Base-by-base conservation (phyloP, 2,329 filamentous ascomycete genomes). In the Stachybotrys chlorohalonatus region DNA sequence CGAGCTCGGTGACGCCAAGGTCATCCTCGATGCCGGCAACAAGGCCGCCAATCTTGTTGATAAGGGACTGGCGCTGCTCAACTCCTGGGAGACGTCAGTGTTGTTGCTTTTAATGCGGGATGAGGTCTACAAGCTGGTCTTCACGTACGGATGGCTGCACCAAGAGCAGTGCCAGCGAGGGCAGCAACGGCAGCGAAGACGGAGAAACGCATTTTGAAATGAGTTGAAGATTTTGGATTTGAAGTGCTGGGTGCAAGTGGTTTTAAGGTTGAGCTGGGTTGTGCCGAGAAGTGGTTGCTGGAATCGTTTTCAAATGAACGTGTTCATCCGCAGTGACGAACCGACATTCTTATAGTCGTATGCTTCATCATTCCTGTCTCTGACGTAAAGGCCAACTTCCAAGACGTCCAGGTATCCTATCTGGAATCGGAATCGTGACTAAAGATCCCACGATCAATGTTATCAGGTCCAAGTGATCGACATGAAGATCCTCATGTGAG, bases 151-250 rank as follows among this genome's bases (percentile, higher is more conserved):
- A 42, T 13, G 36, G 36, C 36, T 9, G 36, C 36, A 13, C 36
- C 36, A 42, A 42, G 36, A 13, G 36, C 36, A 42, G 36, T 42
- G 36, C 36, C 36, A 13, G 9, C 13, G 9, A 42, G 36, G 36
- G 36, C 36, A 42, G 36, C 36, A 5, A 42, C 2, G 36, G 36
- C 47, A 51, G 55, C 9, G 42, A 62, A 31, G 32, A 52, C 55
- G 45, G 60, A 58, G 60, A 58, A 62, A 51, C 57, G 57, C 60
- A 62, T 62, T 49, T 61, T 62, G 60, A 47, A 49, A 11, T 7
- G n/a, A 13, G 50, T 31, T 6, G n/a, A 52, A 52, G 31, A 36
- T 42, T 42, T 42, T 42, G 36, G 36, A 4, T 24, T 4, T 24
- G 24, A 24, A 24, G 24, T 24, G 24, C 4, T 24, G 24, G 24